A percentile compares a stretch with the other conserved stretches of the same genome.
phyloP scores from a whole-genome alignment of 2,329 filamentous ascomycete species.

The Colletotrichum australisinense region DNA sequence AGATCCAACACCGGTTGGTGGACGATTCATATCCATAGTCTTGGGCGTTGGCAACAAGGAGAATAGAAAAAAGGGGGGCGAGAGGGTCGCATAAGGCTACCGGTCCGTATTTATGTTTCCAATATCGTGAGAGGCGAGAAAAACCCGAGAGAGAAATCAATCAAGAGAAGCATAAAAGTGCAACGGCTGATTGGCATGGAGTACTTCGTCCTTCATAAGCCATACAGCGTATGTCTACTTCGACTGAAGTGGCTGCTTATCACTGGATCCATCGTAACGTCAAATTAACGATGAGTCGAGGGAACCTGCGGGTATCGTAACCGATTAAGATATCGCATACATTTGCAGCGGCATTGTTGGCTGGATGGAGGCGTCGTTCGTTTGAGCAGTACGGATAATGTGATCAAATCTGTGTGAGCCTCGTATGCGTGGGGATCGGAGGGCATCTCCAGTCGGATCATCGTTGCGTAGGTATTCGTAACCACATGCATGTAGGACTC shows the following conservation, averaged over 20 bases:
- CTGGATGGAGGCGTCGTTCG: background rate
- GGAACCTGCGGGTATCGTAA: conserved; percentile 6
- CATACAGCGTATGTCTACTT: background rate
- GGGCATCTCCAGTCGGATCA: background rate
- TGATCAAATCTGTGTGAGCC: background rate
- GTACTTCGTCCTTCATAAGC: background rate
- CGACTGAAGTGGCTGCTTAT: background rate
- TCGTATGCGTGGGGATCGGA: background rate
- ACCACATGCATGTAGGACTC: conserved; percentile 8
- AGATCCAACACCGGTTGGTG: conserved; percentile 16
- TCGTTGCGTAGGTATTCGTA: background rate
- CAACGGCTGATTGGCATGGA: background rate
- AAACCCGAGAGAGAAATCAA: background rate
- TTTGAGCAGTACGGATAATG: background rate
- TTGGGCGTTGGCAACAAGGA: background rate
- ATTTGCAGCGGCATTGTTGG: background rate
- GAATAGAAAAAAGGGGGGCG: background rate
- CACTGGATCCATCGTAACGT: background rate
- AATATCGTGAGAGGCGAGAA: background rate
- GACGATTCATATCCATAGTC: conserved; percentile 9
- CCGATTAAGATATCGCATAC: background rate
- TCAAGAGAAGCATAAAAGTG: background rate
- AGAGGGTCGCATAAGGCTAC: background rate
- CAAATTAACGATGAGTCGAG: background rate
- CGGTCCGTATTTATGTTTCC: background rate